These are phyloP conservation scores for Cystofilobasidium macerans DNA, from an alignment of 768 basidiomycete species.

Conservation along the genomic window DNA sequence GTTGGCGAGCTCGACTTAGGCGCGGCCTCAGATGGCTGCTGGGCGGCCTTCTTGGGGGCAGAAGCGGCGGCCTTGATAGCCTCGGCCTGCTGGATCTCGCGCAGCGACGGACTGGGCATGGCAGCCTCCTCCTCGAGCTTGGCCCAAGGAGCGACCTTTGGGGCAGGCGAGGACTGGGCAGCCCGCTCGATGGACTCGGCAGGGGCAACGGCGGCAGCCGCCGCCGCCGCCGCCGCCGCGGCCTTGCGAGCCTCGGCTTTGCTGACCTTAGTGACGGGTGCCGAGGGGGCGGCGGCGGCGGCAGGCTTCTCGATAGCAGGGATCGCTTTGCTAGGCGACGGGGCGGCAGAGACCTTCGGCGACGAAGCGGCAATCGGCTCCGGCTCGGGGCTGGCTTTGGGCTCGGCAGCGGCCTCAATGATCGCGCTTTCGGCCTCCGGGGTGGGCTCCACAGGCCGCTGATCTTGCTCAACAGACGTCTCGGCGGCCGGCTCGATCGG, in stretches of 20 bases:
- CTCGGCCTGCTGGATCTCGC: slow-evolving; percentile 93
- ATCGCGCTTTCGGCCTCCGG: slow-evolving; percentile 35
- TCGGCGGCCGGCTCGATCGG: background rate
- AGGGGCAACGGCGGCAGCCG: slow-evolving; percentile 6
- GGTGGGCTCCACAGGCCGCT: background rate
- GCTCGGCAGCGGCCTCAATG: slow-evolving; percentile 32
- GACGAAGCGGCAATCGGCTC: slow-evolving; percentile 21
- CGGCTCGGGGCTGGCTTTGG: too few relatives aligned
- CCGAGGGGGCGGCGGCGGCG: background rate
- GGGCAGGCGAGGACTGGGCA: slow-evolving; percentile 4
- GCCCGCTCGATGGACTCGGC: slow-evolving; percentile 8
- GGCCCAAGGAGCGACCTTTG: slow-evolving; percentile 36
- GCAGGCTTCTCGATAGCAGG: slow-evolving; percentile 21
- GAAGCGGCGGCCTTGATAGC: slow-evolving; percentile 62
- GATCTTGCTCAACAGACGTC: background rate
- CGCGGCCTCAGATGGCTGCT: slow-evolving; percentile 32
- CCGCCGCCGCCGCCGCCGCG: slow-evolving; percentile 10
- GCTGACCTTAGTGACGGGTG: background rate
- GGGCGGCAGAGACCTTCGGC: slow-evolving; percentile 16
- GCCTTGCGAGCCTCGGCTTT: slow-evolving; percentile 7
- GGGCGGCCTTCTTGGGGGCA: slow-evolving; percentile 56
- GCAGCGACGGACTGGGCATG: slow-evolving; percentile 52
- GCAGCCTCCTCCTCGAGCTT: slow-evolving; percentile 53
- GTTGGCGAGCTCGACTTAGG: slow-evolving; percentile 28
- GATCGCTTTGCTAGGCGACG: slow-evolving; percentile 19